Base-by-base conservation (phyloP, 1,139 yeast genomes). In the Taphrina betulina region DNA sequence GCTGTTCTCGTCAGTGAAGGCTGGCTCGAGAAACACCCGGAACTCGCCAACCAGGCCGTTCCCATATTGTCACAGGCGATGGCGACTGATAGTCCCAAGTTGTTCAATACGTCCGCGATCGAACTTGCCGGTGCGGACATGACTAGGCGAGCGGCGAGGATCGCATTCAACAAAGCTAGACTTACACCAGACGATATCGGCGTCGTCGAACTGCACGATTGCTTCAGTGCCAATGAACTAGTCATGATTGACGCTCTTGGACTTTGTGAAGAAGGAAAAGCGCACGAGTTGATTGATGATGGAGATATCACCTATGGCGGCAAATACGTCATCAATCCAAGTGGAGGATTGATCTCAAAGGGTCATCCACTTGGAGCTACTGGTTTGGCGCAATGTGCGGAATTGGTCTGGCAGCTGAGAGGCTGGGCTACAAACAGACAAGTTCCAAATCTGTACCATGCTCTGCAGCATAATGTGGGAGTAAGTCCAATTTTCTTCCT, bases 1-100 rank as follows among this genome's bases (percentile, higher is more conserved):
- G 78, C 85, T 41, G 74, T 87, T 48, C 74, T 87, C 64, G 88
- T 85, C 57, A 82, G 89, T 57, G 92, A 81, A 69, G 75, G 75
- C 62, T 85, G 83, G 73, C 75, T 86, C 64, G 78, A 79, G 66
- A 85, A 57, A 16, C 67, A 66, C 57, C 67, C 67, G 12, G 60
- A 65, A 12, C 58, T 66, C 41, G 57, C 60, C 45, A 50, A 60
- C 48, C 66, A 66, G 60, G 67, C 65, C 1, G 60, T 67, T 31
- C 68, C 66, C 53, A 66, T 67, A 53, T 65, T 67, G 7, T 67
- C 64, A 4, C 67, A 65, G 54, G 57, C 63, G 17, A 57, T 66
- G 61, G 60, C 60, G 23, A 66, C 69, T 8, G 69, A 67, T 48
- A 59, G 61, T 20, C 51, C 60, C 26, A 57, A 50, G 17, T 62